These are phyloP conservation scores for Otatea glauca DNA, from an alignment of 176 grass and related monocot genomes.

Conservation along the genomic window DNA sequence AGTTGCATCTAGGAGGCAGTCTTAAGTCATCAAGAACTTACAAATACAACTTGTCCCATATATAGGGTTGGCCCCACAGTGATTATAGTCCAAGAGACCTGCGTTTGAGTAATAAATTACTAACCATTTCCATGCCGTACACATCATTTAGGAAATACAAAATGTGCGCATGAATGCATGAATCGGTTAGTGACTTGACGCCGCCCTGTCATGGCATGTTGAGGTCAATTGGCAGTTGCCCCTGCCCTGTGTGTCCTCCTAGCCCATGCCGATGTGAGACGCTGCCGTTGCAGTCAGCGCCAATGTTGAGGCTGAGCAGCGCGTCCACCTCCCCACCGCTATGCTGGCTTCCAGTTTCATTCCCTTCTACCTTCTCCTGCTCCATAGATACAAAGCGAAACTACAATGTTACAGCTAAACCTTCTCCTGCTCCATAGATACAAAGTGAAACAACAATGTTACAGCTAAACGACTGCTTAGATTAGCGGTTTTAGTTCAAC, in stretches of 20 bases:
- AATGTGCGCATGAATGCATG: neutral
- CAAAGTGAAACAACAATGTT: neutral
- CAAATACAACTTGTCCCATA: neutral
- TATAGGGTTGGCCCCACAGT: neutral
- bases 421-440: no score
- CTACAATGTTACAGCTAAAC: neutral
- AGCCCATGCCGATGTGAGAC: neutral
- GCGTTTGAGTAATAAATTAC: no score
- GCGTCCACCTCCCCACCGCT: neutral
- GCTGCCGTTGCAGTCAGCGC: neutral
- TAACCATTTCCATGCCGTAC: no score
- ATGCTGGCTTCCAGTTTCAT: neutral
- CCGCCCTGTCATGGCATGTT: neutral
- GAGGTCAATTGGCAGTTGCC: constrained; percentile 24
- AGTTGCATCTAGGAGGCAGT: no score
- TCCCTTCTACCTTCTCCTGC: neutral
- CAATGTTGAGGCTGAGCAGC: neutral
- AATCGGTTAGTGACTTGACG: neutral
- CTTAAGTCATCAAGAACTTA: neutral
- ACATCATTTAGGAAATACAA: neutral
- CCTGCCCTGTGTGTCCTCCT: no score
- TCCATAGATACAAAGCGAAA: neutral
- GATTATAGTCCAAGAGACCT: no score
- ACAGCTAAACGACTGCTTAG: neutral
- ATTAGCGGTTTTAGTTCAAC: neutral